A percentile compares a stretch with the other conserved stretches of the same genome.
phyloP scores from a whole-genome alignment of 306 rosid genomes.

The Prosopis cineraria region DNA sequence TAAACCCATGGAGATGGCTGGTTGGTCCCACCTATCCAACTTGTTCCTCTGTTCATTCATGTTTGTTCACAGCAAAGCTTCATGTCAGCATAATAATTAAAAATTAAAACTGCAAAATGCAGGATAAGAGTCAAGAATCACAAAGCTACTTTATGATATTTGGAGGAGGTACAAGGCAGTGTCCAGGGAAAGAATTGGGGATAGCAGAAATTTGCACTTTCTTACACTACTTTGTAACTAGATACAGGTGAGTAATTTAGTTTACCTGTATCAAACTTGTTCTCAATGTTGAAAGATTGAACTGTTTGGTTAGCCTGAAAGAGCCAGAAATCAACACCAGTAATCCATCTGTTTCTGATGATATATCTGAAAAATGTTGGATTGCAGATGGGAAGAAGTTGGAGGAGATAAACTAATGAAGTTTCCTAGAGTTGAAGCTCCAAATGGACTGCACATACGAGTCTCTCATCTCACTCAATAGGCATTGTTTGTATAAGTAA shows the following conservation, averaged over 20 bases:
- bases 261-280: background rate
- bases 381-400: conserved; percentile 93
- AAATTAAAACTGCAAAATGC: conserved; percentile 36
- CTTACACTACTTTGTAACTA: conserved; percentile 86
- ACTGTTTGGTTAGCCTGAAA: background rate
- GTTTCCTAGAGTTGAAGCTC: conserved; percentile 97
- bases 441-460: conserved; percentile 92
- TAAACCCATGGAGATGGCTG: conserved; percentile 99
- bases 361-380: background rate
- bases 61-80: background rate
- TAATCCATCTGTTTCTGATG: background rate
- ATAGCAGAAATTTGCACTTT: conserved; percentile 91
- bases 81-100: conserved; percentile 11
- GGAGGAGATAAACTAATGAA: conserved; percentile 92
- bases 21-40: conserved; percentile 46
- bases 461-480: conserved; percentile 54
- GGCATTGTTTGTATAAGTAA: conserved; percentile 50
- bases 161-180: conserved; percentile 89
- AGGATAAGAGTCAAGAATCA: conserved; percentile 75
- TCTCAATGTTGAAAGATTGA: background rate
- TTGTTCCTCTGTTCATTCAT: background rate
- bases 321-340: background rate
- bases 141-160: conserved; percentile 66
- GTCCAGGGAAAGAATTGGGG: conserved; percentile 97
- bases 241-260: conserved; percentile 68